Evolutionary conservation across 352 stramenopile genomes (phyloP), one percentile per base, ranked within the genome.

Genomic region (Blastocystis sp.): DNA sequence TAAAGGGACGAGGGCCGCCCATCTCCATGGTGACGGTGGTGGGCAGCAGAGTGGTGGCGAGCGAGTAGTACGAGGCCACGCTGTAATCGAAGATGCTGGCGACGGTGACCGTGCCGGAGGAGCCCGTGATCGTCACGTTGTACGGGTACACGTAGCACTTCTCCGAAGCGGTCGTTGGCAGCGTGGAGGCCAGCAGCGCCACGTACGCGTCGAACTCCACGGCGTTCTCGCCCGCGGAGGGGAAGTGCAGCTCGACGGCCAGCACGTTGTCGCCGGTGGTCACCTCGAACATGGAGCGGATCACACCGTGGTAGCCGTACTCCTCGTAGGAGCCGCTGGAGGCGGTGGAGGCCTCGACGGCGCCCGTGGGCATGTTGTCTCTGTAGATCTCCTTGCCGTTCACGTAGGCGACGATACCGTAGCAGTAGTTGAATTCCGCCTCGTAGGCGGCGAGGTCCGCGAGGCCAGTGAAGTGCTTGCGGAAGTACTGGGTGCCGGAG

Each of bases 311-410:
- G 43, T 62, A 79, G 4, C 62, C 69, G n/a, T 40, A 28, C 14
- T 40, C n/a, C 7, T 19, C 11, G 53, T 86, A 86, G 11, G 21
- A n/a, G 2, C 41, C 38, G 19, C 1, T 76, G 19, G 76, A 23
- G 14, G 53, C 11, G 17, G 61, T 53, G 14, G 21, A 28, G 21
- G n/a, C 5, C 23, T 52, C 52, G 5, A 86, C 40, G 23, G 59
- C 14, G 7, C 23, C 61, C 2, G 62, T 10, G 17, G 76, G 76
- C 76, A 86, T 86, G 64, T 86, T 86, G 38, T 76, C 64, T 19
- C 76, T 34, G n/a, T 41, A 86, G 14, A 86, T 40, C 60, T 86
- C 76, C 2, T 45, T 43, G n/a, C 76, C 76, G n/a, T 86, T 86
- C 14, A 86, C 48, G n/a, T 86, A 86, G 53, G 64, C 76, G n/a